These are phyloP conservation scores for Psilocybe azurescens DNA, from an alignment of 768 basidiomycete genomes.

Conservation along the genomic window DNA sequence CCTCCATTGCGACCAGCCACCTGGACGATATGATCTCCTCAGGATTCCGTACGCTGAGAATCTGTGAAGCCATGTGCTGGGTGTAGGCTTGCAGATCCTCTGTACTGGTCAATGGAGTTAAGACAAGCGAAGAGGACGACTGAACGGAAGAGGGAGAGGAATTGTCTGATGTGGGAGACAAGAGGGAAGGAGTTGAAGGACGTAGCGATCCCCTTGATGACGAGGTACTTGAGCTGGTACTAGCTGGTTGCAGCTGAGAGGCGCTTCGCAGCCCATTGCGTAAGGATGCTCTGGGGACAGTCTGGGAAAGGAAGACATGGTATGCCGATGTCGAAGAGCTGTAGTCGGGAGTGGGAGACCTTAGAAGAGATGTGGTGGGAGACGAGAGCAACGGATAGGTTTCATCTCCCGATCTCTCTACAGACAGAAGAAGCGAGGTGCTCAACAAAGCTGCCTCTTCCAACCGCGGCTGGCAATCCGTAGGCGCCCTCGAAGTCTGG, in stretches of 20 bases:
- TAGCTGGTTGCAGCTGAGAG: too few relatives aligned
- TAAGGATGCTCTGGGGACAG: too few relatives aligned
- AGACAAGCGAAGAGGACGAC: neutral
- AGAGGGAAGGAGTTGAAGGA: too few relatives aligned
- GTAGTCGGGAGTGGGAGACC: neutral
- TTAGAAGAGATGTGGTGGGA: neutral
- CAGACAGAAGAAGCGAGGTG: too few relatives aligned
- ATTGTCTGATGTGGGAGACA: neutral
- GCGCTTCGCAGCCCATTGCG: neutral
- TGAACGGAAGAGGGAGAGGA: neutral
- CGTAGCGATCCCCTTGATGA: too few relatives aligned
- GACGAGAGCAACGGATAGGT: neutral
- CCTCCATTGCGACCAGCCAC: neutral
- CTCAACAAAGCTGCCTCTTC: too few relatives aligned
- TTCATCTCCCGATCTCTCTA: too few relatives aligned
- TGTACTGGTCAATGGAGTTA: neutral
- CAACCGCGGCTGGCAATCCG: too few relatives aligned
- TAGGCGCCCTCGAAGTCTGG: too few relatives aligned
- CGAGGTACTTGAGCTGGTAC: too few relatives aligned
- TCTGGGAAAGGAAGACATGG: neutral
- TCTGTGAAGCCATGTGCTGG: neutral
- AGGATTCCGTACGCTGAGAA: neutral
- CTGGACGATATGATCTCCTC: neutral
- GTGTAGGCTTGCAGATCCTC: neutral
- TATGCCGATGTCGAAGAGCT: neutral